Base-by-base conservation (phyloP, 1,139 yeast species). In the Sugiyamaella grinbergsii region DNA sequence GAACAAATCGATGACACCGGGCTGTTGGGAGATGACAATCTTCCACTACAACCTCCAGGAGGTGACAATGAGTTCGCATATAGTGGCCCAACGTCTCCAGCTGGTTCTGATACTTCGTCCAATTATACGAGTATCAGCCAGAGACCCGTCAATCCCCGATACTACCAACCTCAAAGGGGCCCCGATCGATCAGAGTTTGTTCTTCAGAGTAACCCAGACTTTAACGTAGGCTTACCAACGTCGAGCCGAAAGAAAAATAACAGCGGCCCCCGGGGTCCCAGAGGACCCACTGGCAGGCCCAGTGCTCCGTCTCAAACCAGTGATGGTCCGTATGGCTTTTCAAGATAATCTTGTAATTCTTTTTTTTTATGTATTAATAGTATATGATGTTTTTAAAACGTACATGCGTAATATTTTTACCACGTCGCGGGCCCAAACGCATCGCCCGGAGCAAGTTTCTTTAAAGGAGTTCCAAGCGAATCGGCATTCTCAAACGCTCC, bases 61-160 rank as follows among this genome's bases (percentile, higher is more conserved):
- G 40, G 18, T 5, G 28, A 24, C 15, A 24, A 41, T 13, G 34
- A 31, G 23, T 19, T 11, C 24, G 52, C 34, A 18, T 49, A 33
- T 36, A 5, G 26, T 6, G 43, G 31, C 8, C 52, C 52, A 22
- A 37, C 50, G 4, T 53, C 55, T n/a, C 51, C 55, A 10, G 53
- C 53, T n/a, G 58, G 47, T 18, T 63, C 62, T n/a, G 69, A 71
- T 3, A 56, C 63, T 15, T 53, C 63, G 24, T 85, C 94, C 0
- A 84, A 83, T 61, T 84, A 85, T 64, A 87, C 95, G 0, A 82
- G 90, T 48, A 87, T 86, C 3, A 83, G 93, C 8, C 94, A 86
- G 68, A 72, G 94, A 62, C 89, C 83, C 5, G 75, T 81, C n/a
- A 85, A 85, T 62, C 86, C 88, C 13, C 71, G 71, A 40, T 83